These are phyloP conservation scores for Tolypocladium ovalisporum DNA, from an alignment of 2,329 filamentous ascomycete genomes.

Conservation along the genomic window DNA sequence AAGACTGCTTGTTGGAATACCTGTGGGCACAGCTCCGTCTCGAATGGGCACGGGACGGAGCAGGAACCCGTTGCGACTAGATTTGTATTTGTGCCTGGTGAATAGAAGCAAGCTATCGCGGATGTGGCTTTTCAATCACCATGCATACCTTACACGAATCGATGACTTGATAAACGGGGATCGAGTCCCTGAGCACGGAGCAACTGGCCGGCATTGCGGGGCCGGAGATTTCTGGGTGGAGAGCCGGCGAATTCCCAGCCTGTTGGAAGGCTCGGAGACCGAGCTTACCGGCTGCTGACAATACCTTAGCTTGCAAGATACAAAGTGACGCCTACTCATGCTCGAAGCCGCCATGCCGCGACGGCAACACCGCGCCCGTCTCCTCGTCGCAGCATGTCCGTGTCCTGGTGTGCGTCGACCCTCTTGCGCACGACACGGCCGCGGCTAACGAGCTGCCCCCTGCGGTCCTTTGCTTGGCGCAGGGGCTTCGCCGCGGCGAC, in stretches of 20 bases:
- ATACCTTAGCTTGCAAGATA: neutral
- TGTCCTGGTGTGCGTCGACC: neutral
- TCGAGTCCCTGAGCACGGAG: neutral
- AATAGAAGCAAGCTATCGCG: neutral
- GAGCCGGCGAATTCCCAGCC: neutral
- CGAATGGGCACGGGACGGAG: neutral
- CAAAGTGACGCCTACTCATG: neutral
- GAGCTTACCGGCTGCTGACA: conserved; percentile 5
- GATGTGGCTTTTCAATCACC: neutral
- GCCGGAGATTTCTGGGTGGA: neutral
- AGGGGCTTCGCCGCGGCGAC: conserved; percentile 4
- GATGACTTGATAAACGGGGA: neutral
- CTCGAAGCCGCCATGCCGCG: neutral
- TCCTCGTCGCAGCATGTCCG: neutral
- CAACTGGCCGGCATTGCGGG: neutral
- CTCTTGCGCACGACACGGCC: neutral
- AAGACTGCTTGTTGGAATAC: neutral
- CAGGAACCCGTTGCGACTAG: neutral
- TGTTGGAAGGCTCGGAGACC: conserved; percentile 10
- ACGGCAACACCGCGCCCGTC: neutral
- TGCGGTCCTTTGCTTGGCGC: conserved; percentile 6
- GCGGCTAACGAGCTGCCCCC: neutral
- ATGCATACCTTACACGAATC: neutral
- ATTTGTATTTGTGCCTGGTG: neutral
- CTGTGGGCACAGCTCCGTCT: neutral